A percentile compares a stretch with the other conserved stretches of the same genome.
phyloP scores from a whole-genome alignment of 805 yeast species.

The Sungouiozyma ichnusensis region DNA sequence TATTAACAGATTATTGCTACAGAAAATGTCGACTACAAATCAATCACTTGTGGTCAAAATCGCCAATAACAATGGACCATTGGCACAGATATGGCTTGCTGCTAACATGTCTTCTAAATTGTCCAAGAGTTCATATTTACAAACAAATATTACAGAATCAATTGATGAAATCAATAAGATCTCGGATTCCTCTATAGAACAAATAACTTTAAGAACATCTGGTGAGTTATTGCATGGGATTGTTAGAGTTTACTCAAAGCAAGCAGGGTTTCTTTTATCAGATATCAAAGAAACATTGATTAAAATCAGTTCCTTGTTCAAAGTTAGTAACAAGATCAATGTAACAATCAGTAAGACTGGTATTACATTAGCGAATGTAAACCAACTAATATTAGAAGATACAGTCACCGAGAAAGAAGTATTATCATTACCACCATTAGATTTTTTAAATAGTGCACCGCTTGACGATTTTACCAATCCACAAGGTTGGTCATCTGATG shows the following conservation, averaged over 20 bases:
- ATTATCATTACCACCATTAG: constrained; percentile 52
- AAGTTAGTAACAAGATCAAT: constrained; percentile 35
- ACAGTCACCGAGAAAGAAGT: constrained; percentile 72
- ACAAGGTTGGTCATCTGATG: constrained; percentile 4
- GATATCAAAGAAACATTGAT: constrained; percentile 72
- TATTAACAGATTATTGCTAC: neutral
- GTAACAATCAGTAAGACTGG: constrained; percentile 53
- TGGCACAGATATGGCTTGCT: constrained; percentile 88
- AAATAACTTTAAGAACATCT: constrained; percentile 68
- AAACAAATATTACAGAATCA: constrained; percentile 60
- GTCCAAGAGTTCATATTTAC: constrained; percentile 44
- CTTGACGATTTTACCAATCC: neutral
- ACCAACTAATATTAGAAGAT: constrained; percentile 56
- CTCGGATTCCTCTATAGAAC: constrained; percentile 33
- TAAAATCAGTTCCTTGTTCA: constrained; percentile 60
- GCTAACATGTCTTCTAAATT: constrained; percentile 47
- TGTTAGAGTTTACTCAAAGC: constrained; percentile 74
- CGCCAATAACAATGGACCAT: constrained; percentile 60
- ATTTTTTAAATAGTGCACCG: constrained; percentile 12
- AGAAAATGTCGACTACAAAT: neutral
- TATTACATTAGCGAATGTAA: constrained; percentile 43
- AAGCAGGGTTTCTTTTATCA: constrained; percentile 71
- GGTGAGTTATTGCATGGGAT: constrained; percentile 84
- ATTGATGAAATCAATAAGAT: constrained; percentile 52
- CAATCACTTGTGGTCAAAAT: constrained; percentile 10